Base-by-base conservation (phyloP, 768 basidiomycete species). In the Boletus rubroflammeus region DNA sequence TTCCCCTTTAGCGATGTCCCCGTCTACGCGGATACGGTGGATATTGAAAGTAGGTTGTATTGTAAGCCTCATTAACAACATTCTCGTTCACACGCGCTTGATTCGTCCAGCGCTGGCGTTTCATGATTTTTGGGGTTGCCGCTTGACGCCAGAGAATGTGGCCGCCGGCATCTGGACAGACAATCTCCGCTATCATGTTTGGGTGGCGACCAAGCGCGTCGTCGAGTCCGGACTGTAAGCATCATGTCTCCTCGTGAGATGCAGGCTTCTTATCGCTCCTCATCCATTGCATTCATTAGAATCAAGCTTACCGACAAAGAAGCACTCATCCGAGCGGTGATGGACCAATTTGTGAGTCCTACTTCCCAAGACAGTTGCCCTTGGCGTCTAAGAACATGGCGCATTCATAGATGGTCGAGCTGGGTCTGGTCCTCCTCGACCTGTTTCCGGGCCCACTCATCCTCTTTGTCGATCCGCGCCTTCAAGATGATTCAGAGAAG, bases 381-480 rank as follows among this genome's bases (percentile, higher is more conserved):
- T 48, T 40, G 40, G n/a, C 25, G 26, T 40, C 35, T 51, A 17
- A 41, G 50, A 48, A 29, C n/a, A 14, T 23, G 14, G 14, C 26
- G 6, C 46, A 10, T 50, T n/a, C 25, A 35, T 53, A 85, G 84
- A 60, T 84, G 43, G 73, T 81, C 49, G 79, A 83, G 59, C 60
- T 84, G 25, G 79, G 78, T 21, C 61, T 65, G 5, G 73, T 73
- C 3, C 64, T 82, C 48, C 61, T 76, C 45, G 75, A 78, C 53
- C 68, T 73, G n/a, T 72, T 71, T 41, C 60, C 70, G 4, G 83
- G 81, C 0, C 76, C 77, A 1, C 78, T 84, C 49, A 65, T 80
- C 36, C 73, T 78, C 17, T 78, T 79, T 47, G 65, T 86, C 44
- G 81, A 84, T 63, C 76, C 81, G 7, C 72, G 79, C 36, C 60